Percentiles rank a stretch among this genome's conserved stretches.
Evolutionary conservation across 345 rosid species (phyloP).

Genomic region (Orychophragmus violaceus): DNA sequence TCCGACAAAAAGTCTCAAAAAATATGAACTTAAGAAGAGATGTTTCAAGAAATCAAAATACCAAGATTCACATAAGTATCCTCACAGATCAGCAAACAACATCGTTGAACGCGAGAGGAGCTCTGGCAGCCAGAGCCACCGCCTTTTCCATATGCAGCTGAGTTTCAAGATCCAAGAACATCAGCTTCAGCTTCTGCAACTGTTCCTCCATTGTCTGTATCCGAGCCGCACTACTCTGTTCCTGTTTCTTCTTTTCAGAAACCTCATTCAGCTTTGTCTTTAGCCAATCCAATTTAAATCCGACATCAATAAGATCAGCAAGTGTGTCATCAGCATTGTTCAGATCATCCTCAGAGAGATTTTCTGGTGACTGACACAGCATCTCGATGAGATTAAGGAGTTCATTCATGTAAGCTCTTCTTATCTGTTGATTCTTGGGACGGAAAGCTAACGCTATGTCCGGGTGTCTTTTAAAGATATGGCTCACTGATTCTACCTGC

Average conservation of each 20-base stretch:
- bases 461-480: slow-evolving; percentile 11
- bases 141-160: slow-evolving; percentile 10
- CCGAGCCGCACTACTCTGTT: background rate
- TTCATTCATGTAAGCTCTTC: slow-evolving; percentile 2
- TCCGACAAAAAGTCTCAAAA: background rate
- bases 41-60: background rate
- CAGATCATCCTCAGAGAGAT: slow-evolving; percentile 13
- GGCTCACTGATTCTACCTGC: background rate
- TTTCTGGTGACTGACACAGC: slow-evolving; percentile 8
- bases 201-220: background rate
- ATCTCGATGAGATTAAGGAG: slow-evolving; percentile 6
- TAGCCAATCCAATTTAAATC: slow-evolving; percentile 17
- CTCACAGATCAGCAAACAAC: background rate
- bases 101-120: slow-evolving; percentile 18
- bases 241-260: background rate
- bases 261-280: slow-evolving; percentile 6
- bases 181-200: slow-evolving; percentile 6
- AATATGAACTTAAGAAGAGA: background rate
- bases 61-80: background rate
- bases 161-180: slow-evolving; percentile 1
- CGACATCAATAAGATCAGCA: slow-evolving; percentile 7
- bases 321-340: slow-evolving; percentile 7
- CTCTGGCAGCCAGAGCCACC: background rate
- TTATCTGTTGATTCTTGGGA: background rate
- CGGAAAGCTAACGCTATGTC: slow-evolving; percentile 8